These are phyloP conservation scores for Lenwebbia sp. DNA, from an alignment of 345 rosid genomes.

Conservation along the genomic window DNA sequence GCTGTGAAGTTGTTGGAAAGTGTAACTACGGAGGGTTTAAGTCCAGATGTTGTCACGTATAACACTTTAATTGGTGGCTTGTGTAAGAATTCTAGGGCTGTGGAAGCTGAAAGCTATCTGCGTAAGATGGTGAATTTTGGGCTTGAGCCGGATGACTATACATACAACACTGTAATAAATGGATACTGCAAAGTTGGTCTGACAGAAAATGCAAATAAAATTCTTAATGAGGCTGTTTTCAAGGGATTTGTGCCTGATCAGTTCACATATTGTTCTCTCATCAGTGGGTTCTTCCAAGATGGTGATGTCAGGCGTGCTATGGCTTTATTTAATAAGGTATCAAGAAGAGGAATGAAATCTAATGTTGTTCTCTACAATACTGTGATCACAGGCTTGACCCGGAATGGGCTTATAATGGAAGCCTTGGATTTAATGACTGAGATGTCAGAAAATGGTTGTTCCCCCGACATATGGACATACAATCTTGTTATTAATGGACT, in stretches of 20 bases:
- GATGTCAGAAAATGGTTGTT: slow-evolving; percentile 53
- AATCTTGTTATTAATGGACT: slow-evolving; percentile 73
- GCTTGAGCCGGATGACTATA: slow-evolving; percentile 60
- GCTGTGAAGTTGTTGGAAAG: slow-evolving; percentile 58
- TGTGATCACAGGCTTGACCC: slow-evolving; percentile 65
- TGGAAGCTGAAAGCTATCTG: slow-evolving; percentile 64
- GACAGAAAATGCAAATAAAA: slow-evolving; percentile 56
- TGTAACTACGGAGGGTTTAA: slow-evolving; percentile 36
- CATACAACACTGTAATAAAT: slow-evolving; percentile 60
- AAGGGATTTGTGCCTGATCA: slow-evolving; percentile 78
- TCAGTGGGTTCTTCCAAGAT: slow-evolving; percentile 59
- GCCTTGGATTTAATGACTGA: slow-evolving; percentile 63
- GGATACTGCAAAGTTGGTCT: slow-evolving; percentile 68
- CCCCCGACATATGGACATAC: slow-evolving; percentile 70
- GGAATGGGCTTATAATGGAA: slow-evolving; percentile 62
- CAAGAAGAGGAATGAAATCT: slow-evolving; percentile 50
- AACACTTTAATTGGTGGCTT: slow-evolving; percentile 75
- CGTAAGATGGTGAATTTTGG: slow-evolving; percentile 82
- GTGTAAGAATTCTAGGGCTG: slow-evolving; percentile 49
- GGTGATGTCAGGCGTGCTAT: slow-evolving; percentile 66
- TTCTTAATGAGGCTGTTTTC: slow-evolving; percentile 54
- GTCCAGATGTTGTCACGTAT: slow-evolving; percentile 72
- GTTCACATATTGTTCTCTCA: slow-evolving; percentile 65
- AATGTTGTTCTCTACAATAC: slow-evolving; percentile 54
- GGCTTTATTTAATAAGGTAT: slow-evolving; percentile 46